Evolutionary conservation across 2,329 filamentous ascomycete genomes (phyloP), one percentile per base, ranked within the genome.

Genomic region (Aspergillus arachidicola): DNA sequence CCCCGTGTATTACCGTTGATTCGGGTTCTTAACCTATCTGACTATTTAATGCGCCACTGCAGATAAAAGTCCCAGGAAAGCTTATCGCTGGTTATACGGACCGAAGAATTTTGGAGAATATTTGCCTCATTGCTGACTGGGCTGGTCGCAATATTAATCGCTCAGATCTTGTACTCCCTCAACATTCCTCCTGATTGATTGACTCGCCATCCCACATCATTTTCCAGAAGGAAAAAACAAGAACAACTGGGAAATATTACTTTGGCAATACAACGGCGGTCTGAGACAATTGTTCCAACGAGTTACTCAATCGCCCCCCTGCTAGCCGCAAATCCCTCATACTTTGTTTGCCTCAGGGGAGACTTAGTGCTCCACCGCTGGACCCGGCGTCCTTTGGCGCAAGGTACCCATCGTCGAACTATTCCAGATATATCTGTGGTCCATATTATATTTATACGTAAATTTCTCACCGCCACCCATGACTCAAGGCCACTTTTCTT

Each of bases 381-480:
- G 56, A 56, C 53, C 54, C 57, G 34, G 57, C 54, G 54, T 64
- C 62, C 57, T 43, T 61, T 51, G 54, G 60, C 62, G 68, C 66
- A 70, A 64, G 68, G 64, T 70, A 66, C 67, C 51, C 59, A 64
- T 69, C 60, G 57, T 56, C 57, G 53, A 60, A 48, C 64, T 62
- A 67, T 64, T 58, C 63, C 61, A 55, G 56, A 64, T 65, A 62
- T 57, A 56, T 59, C 46, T 60, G 53, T 60, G 54, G 48, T 58
- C 50, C 51, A 62, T 55, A 64, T 62, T 48, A 56, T 64, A 62
- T 62, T 56, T 65, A 64, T 68, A 66, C 65, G 67, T 66, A 72
- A 64, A 68, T 60, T 64, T 66, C 72, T 73, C 76, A 78, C 76
- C 76, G 76, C 76, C 73, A 75, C 71, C 73, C 69, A 77, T 76